Conservation (phyloP, 495 filamentous ascomycete species). For the Platismatia glauca region DNA sequence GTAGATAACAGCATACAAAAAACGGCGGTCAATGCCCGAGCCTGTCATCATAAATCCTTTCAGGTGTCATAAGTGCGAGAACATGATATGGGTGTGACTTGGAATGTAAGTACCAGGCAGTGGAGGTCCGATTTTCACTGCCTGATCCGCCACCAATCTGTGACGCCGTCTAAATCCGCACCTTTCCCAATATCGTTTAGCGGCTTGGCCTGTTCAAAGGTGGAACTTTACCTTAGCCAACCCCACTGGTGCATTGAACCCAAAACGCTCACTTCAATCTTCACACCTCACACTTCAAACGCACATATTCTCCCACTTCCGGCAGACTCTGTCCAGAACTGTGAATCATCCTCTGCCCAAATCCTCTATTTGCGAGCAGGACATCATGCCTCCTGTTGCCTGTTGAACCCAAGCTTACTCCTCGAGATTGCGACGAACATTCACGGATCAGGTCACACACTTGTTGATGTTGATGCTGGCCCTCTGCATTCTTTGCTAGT, state of each 20-base stretch:
- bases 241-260: conserved; percentile 1
- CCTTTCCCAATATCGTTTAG: not conserved
- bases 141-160: not conserved
- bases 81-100: too few relatives aligned
- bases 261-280: not conserved
- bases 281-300: not conserved
- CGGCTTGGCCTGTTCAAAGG: not conserved
- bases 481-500: not conserved
- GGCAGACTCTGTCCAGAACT: not conserved
- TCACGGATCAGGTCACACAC: not conserved
- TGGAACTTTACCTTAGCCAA: conserved; percentile 1
- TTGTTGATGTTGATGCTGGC: not conserved
- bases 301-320: not conserved
- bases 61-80: not conserved
- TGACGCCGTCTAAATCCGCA: not conserved
- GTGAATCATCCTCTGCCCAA: not conserved
- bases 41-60: not conserved
- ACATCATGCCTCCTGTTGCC: not conserved
- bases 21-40: not conserved
- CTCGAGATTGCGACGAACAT: conserved; percentile 5
- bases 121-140: not conserved
- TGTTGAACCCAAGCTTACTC: not conserved
- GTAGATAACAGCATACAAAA: not conserved
- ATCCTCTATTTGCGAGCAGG: not conserved
- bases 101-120: not conserved